Base-by-base conservation (phyloP, 75 land plant genomes). In the Sequoia sempervirens region DNA sequence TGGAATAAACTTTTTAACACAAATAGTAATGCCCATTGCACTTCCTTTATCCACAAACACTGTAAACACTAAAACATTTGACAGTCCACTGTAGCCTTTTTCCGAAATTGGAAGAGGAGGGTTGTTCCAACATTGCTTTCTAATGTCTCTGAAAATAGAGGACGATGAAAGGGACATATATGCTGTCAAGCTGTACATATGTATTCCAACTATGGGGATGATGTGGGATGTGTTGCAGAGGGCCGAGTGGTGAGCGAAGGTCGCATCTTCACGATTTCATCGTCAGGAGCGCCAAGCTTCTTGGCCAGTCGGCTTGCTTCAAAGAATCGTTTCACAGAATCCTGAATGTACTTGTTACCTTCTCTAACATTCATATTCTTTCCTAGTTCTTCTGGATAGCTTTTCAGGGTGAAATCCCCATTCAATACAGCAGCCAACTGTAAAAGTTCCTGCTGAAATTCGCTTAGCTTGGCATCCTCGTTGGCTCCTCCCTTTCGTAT, bases 371-470 rank as follows among this genome's bases (percentile, higher is more conserved):
- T 94, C 94, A 93, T 94, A 0, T 84, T 53, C 88, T 88, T 87
- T 32, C 85, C 82, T 17, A 92, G 79, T 41, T 82, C 85, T 18
- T 90, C 85, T 5, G 93, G 91, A 87, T 82, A 91, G 32, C 83
- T 82, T 12, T 84, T 83, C 38, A 86, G 83, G 13, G 66, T 70
- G 79, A 88, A 84, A 52, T 96, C 95, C 6, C 99, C 98, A 37
- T 87, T 93, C 68, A 97, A 64, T 28, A 90, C 93, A 12, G 98
- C 90, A 5, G 98, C 92, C 9, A 97, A 87, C 85, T 94, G 95
- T 52, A 94, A 40, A 28, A 97, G 85, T 87, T 97, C 99, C 52
- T 92, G 88, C 87, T 97, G 99, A 84, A 97, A 97, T 78, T 97
- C 96, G 30, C 89, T 94, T 2, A 93, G 75, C 83, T 89, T 61